phyloP scores from a whole-genome alignment of 305 asterid species.

The Plantago coronopus region DNA sequence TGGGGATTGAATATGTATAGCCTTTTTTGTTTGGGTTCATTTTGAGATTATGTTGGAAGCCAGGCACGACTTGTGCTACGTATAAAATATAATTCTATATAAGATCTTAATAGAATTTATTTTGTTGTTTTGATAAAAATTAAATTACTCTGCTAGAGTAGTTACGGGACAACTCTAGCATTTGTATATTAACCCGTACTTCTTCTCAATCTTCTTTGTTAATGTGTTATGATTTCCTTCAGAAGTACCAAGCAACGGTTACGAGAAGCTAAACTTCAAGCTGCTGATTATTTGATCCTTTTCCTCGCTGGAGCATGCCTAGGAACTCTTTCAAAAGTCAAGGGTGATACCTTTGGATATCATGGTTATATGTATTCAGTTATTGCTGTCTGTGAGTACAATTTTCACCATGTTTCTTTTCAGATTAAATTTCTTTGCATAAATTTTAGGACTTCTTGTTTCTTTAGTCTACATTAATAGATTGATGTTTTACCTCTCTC shows the following conservation, averaged over 20 bases:
- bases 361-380: constrained; percentile 82
- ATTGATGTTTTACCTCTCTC: neutral
- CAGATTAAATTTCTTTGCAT: neutral
- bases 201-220: neutral
- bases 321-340: constrained; percentile 80
- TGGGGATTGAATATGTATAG: too few relatives aligned
- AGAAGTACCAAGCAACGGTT: constrained; percentile 81
- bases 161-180: neutral
- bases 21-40: too few relatives aligned
- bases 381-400: constrained; percentile 90
- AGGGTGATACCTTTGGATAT: constrained; percentile 89
- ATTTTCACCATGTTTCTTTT: constrained; percentile 12
- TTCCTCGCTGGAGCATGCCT: constrained; percentile 95
- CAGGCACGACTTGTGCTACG: too few relatives aligned
- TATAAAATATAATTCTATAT: too few relatives aligned
- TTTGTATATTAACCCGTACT: neutral
- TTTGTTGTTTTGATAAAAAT: too few relatives aligned
- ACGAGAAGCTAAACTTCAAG: constrained; percentile 90
- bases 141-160: too few relatives aligned
- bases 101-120: too few relatives aligned
- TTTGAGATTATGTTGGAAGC: too few relatives aligned
- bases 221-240: constrained; percentile 26
- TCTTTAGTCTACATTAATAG: too few relatives aligned
- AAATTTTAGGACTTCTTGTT: neutral
- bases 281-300: constrained; percentile 89